A percentile compares a stretch with the other conserved stretches of the same genome.
Evolutionary conservation across 169 alveolate species (phyloP).

Genomic region (Miamiensis avidus): DNA sequence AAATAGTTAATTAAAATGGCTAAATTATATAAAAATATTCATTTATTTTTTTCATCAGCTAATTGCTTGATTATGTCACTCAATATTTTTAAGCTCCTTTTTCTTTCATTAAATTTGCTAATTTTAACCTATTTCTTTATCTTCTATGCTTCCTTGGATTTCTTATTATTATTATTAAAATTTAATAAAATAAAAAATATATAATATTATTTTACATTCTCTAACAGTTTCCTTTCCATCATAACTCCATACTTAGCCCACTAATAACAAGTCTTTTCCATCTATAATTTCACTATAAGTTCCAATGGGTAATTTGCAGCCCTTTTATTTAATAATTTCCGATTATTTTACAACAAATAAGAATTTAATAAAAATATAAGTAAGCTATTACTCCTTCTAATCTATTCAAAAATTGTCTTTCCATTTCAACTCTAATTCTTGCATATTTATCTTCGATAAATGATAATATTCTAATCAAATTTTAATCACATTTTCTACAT

Average conservation of each 20-base stretch:
- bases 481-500: constrained; percentile 53
- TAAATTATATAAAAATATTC: background rate
- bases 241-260: constrained; percentile 33
- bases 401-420: constrained; percentile 52
- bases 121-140: constrained; percentile 5
- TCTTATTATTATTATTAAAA: background rate
- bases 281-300: constrained; percentile 44
- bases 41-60: constrained; percentile 8
- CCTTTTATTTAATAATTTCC: too few species aligned
- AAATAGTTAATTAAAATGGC: too few species aligned
- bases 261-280: constrained; percentile 10
- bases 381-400: constrained; percentile 59
- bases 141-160: constrained; percentile 6
- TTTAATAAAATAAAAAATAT: too few species aligned
- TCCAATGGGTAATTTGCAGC: constrained; percentile 71
- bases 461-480: constrained; percentile 16
- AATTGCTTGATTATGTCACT: background rate
- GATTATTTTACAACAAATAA: too few species aligned
- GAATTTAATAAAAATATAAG: background rate
- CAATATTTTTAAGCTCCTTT: constrained; percentile 36
- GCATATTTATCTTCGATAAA: constrained; percentile 49
- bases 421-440: constrained; percentile 51
- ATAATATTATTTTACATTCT: constrained; percentile 9
- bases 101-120: constrained; percentile 29
- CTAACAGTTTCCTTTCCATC: constrained; percentile 8